phyloP scores from a whole-genome alignment of 495 filamentous ascomycete genomes.

The Talaromyces stipitatus region DNA sequence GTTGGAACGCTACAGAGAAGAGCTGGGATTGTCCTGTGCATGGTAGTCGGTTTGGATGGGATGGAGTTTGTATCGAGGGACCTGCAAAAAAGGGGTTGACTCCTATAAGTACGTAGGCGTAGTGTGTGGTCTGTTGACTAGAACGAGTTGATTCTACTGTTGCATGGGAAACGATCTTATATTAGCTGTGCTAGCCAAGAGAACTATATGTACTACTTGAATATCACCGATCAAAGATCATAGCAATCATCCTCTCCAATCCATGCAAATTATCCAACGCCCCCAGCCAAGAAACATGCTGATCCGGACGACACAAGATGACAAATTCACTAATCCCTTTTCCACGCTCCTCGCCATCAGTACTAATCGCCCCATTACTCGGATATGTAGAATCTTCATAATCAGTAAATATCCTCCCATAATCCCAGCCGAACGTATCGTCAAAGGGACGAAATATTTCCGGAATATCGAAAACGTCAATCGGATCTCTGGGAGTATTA shows the following conservation, averaged over 20 bases:
- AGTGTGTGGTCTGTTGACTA: background rate
- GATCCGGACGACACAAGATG: slow-evolving; percentile 23
- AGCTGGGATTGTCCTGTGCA: slow-evolving; percentile 47
- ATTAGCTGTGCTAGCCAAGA: no score
- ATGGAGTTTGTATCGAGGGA: slow-evolving; percentile 43
- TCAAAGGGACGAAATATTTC: slow-evolving; percentile 23
- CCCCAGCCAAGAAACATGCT: slow-evolving; percentile 20
- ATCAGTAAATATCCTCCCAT: slow-evolving; percentile 18
- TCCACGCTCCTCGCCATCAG: slow-evolving; percentile 4
- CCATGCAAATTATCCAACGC: slow-evolving; percentile 9
- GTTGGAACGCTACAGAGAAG: slow-evolving; percentile 49
- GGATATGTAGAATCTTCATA: slow-evolving; percentile 1
- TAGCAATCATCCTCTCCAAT: slow-evolving; percentile 3
- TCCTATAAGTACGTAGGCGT: background rate
- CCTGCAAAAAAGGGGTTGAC: slow-evolving; percentile 29
- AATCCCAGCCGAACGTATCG: slow-evolving; percentile 19
- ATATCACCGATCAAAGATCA: background rate
- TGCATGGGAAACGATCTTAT: no score
- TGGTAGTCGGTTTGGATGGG: slow-evolving; percentile 46
- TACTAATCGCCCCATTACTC: slow-evolving; percentile 14
- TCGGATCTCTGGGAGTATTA: slow-evolving; percentile 4
- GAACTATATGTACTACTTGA: background rate
- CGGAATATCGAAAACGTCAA: slow-evolving; percentile 15
- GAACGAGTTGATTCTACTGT: no score
- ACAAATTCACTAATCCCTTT: slow-evolving; percentile 1